These are phyloP conservation scores for Lactarius trivialis DNA, from an alignment of 768 basidiomycete species.

Conservation along the genomic window DNA sequence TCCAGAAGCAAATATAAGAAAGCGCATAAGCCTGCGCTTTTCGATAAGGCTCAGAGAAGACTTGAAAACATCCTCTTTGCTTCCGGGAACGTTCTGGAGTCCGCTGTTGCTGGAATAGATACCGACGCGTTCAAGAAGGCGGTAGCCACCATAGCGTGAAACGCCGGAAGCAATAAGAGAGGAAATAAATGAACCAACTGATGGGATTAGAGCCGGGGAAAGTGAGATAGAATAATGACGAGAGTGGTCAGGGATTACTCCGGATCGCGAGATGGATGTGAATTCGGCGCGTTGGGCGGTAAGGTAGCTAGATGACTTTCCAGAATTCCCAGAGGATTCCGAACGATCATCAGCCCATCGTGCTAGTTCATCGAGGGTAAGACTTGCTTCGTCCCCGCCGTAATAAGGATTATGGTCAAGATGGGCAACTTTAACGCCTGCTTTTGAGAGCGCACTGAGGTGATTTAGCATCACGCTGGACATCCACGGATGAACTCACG, in stretches of 20 bases:
- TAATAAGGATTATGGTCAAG: conserved; percentile 82
- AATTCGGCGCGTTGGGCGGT: conserved; percentile 31
- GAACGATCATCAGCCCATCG: conserved; percentile 51
- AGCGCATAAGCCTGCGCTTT: conserved; percentile 89
- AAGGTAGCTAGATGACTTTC: conserved; percentile 24
- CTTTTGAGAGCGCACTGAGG: conserved; percentile 77
- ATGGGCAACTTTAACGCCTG: conserved; percentile 83
- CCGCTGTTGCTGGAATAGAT: conserved; percentile 44
- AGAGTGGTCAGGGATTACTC: conserved; percentile 43
- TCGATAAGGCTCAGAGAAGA: conserved; percentile 72
- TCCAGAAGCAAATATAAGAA: conserved; percentile 72
- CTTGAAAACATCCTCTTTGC: conserved; percentile 92
- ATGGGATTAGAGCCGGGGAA: conserved; percentile 75
- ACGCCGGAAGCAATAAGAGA: conserved; percentile 78
- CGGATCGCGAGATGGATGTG: conserved; percentile 40
- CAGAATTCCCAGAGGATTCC: conserved; percentile 14
- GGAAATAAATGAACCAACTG: conserved; percentile 70
- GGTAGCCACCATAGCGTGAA: conserved; percentile 85
- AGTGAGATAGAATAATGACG: conserved; percentile 83
- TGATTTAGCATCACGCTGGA: conserved; percentile 8
- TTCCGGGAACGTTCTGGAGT: conserved; percentile 66
- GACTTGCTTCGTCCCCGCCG: conserved; percentile 72
- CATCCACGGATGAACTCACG: conserved; percentile 48
- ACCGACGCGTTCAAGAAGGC: conserved; percentile 65
- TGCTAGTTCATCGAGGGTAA: conserved; percentile 75